Base-by-base conservation (phyloP, 306 rosid species). In the Pterocarpus macrocarpus region DNA sequence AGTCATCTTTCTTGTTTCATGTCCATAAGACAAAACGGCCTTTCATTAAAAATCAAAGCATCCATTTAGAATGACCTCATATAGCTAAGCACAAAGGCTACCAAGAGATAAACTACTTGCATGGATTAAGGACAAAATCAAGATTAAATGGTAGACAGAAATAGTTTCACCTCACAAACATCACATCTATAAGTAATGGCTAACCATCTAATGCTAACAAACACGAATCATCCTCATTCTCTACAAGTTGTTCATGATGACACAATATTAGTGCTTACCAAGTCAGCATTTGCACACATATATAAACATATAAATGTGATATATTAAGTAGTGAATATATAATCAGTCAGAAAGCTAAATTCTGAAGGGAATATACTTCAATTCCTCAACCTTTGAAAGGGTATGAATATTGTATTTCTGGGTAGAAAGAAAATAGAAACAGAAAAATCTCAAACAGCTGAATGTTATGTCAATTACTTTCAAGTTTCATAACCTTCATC, bases 81-180 rank as follows among this genome's bases (percentile, higher is more conserved):
- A 33, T 61, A 63, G 64, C 52, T 68, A 76, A 69, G 47, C 41
- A 47, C 66, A 79, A 58, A 69, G 70, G 22, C 13, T 55, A 17
- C 43, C 38, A 69, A 43, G 9, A 53, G 56, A 52, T 63, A 64
- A 64, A 64, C 16, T 17, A 41, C 43, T 41, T 5, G 2, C 30
- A 75, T 14, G 52, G 65, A 22, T 34, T 64, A 64, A 49, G 39
- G 64, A 49, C 32, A 55, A 56, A 16, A 22, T 32, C 66, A 61
- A 61, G 38, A 28, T 61, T 22, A 61, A 61, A 50, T n/a, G n/a
- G 35, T 67, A 13, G 33, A 43, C 33, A 16, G 32, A n/a, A 39
- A 41, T 41, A 67, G 2, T 22, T 8, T 39, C 11, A 67, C 15
- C 16, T 43, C 53, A 67, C 2, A 1, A n/a, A 67, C 15, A 67